Conservation (phyloP, 306 rosid genomes). For the Begonia fuchsioides region DNA sequence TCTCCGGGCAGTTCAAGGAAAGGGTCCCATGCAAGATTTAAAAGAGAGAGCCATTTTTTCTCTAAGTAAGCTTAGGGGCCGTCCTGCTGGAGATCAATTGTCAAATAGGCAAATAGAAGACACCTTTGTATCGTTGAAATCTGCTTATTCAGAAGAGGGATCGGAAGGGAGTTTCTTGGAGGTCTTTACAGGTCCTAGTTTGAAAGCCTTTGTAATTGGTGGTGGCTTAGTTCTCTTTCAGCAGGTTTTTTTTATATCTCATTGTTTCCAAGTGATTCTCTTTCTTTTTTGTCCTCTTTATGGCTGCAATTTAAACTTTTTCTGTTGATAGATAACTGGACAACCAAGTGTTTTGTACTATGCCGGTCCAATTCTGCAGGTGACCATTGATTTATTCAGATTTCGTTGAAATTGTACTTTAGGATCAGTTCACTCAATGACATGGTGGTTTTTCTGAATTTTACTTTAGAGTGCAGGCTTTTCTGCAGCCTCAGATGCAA, state of each 20-base stretch:
- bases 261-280: neutral
- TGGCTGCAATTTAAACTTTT: neutral
- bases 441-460: constrained; percentile 10
- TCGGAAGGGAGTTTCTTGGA: constrained; percentile 76
- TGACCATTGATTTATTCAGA: constrained; percentile 17
- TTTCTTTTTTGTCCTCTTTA: constrained; percentile 4
- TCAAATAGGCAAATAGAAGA: constrained; percentile 83
- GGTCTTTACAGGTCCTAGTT: constrained; percentile 85
- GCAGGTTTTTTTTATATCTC: constrained; percentile 42
- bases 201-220: constrained; percentile 74
- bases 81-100: constrained; percentile 54
- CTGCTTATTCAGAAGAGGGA: constrained; percentile 58
- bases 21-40: constrained; percentile 49
- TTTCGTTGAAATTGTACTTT: constrained; percentile 5
- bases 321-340: constrained; percentile 70
- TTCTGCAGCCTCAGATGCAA: constrained; percentile 88
- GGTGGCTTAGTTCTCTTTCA: constrained; percentile 95
- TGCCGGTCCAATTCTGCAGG: constrained; percentile 95
- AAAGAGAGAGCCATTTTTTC: constrained; percentile 61
- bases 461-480: constrained; percentile 76
- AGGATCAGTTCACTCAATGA: constrained; percentile 11
- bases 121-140: constrained; percentile 47
- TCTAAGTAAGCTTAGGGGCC: constrained; percentile 68
- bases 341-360: constrained; percentile 95
- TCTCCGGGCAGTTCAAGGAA: constrained; percentile 91